phyloP scores from a whole-genome alignment of 148 eudicot genomes.

The Heliamphora exappendiculata region DNA sequence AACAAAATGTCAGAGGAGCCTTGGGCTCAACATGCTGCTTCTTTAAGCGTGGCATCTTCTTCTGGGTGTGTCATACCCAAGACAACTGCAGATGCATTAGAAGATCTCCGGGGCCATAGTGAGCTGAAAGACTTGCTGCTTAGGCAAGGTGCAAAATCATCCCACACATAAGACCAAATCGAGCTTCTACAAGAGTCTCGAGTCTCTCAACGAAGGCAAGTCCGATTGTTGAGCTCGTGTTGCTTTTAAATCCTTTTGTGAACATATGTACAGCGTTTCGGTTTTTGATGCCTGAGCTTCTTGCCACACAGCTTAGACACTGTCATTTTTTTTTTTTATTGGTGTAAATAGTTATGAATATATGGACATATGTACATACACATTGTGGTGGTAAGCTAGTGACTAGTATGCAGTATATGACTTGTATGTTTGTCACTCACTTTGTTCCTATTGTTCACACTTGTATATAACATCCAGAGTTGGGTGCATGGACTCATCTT shows the following conservation, averaged over 20 bases:
- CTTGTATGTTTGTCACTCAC: background rate
- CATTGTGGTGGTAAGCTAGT: background rate
- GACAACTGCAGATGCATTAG: constrained; percentile 65
- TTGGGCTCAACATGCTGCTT: constrained; percentile 14
- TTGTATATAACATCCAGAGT: background rate
- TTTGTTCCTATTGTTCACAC: background rate
- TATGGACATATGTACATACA: background rate
- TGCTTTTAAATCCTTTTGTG: background rate
- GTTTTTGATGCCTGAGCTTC: constrained; percentile 7
- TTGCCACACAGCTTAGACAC: background rate
- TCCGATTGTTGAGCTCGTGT: background rate
- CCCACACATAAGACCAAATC: constrained; percentile 6
- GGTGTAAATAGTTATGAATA: background rate
- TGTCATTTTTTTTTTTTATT: background rate
- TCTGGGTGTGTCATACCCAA: constrained; percentile 29
- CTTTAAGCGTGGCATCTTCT: constrained; percentile 31
- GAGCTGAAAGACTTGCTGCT: constrained; percentile 48
- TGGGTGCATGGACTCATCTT: too few relatives aligned
- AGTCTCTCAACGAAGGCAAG: background rate
- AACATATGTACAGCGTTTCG: constrained; percentile 5
- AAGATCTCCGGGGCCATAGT: constrained; percentile 49
- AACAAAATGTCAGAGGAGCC: constrained; percentile 9
- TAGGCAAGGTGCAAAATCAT: constrained; percentile 31
- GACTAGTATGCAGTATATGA: background rate
- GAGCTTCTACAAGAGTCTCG: background rate